Conservation (phyloP, 164 flowering plant species). For the Macadamia tetraphylla region DNA sequence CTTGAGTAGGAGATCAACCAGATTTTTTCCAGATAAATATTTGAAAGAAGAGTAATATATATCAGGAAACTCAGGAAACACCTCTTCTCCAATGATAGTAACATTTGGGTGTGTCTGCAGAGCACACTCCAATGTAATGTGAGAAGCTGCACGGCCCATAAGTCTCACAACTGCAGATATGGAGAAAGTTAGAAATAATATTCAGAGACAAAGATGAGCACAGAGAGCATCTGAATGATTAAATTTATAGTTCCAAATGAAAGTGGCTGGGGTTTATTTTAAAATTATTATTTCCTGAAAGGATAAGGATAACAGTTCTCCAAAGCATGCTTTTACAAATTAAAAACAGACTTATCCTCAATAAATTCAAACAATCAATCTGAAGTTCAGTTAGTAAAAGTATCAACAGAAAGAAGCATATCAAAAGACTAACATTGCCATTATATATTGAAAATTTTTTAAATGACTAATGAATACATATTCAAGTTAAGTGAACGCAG, state of each 20-base stretch:
- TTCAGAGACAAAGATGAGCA: not conserved
- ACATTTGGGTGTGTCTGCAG: constrained; percentile 98
- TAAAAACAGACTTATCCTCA: no score
- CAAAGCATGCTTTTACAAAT: not conserved
- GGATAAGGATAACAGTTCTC: not conserved
- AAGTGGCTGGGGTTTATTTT: not conserved
- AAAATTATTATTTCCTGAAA: not conserved
- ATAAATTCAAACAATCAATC: no score
- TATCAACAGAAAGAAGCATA: no score
- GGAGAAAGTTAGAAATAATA: not conserved
- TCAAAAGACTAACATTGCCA: no score
- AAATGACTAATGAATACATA: no score
- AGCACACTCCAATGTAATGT: constrained; percentile 97
- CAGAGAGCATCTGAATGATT: not conserved
- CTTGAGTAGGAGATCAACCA: no score
- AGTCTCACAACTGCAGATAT: constrained; percentile 82
- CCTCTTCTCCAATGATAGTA: constrained; percentile 97
- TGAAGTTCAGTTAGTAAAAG: no score
- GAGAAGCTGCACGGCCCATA: constrained; percentile 99
- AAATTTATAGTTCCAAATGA: not conserved
- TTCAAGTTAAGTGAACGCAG: no score
- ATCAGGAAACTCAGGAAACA: constrained; percentile 14
- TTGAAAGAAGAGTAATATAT: not conserved
- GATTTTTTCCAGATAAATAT: not conserved
- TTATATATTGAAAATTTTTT: no score